A percentile compares a stretch with the other conserved stretches of the same genome.
These are phyloP conservation scores for Cryptococcus sp. DNA, from an alignment of 1,284 basidiomycete genomes.

Conservation along the genomic window DNA sequence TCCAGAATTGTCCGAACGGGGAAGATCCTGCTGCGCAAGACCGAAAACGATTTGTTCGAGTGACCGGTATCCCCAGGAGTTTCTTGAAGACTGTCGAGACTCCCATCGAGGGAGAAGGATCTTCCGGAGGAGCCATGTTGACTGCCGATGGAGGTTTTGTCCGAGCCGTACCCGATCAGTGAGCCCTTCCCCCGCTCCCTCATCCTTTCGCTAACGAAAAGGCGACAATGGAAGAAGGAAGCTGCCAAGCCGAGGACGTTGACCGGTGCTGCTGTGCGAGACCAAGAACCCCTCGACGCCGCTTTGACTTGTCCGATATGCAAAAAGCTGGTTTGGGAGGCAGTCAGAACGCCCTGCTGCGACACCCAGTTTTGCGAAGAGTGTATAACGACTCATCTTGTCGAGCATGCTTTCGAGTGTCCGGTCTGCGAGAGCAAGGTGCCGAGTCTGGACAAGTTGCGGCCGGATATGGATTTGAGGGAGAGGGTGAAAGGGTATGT, in stretches of 20 bases:
- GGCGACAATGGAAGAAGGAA: slow-evolving; percentile 73
- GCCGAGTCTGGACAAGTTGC: slow-evolving; percentile 73
- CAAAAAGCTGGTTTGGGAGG: slow-evolving; percentile 80
- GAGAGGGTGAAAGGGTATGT: slow-evolving; percentile 73
- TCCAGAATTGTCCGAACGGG: slow-evolving; percentile 97
- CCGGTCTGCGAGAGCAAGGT: slow-evolving; percentile 82
- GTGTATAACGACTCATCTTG: slow-evolving; percentile 81
- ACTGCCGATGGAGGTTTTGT: slow-evolving; percentile 95
- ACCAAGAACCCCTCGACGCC: slow-evolving; percentile 66
- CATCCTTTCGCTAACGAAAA: slow-evolving; percentile 3
- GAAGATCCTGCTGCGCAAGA: slow-evolving; percentile 92
- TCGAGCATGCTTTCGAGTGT: slow-evolving; percentile 88
- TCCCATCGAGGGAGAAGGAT: slow-evolving; percentile 60
- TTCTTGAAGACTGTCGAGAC: slow-evolving; percentile 95
- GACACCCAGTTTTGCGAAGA: slow-evolving; percentile 87
- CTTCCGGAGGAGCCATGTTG: slow-evolving; percentile 85
- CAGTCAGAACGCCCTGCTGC: slow-evolving; percentile 87
- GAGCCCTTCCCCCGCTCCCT: slow-evolving; percentile 44
- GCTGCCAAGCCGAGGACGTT: slow-evolving; percentile 67
- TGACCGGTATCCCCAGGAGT: slow-evolving; percentile 94
- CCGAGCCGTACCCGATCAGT: slow-evolving; percentile 87
- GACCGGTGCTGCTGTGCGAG: slow-evolving; percentile 77
- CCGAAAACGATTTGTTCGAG: slow-evolving; percentile 90
- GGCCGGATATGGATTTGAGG: slow-evolving; percentile 69
- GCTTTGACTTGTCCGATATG: slow-evolving; percentile 79